phyloP scores from a whole-genome alignment of 257 asterid species.

The Striga asiatica region DNA sequence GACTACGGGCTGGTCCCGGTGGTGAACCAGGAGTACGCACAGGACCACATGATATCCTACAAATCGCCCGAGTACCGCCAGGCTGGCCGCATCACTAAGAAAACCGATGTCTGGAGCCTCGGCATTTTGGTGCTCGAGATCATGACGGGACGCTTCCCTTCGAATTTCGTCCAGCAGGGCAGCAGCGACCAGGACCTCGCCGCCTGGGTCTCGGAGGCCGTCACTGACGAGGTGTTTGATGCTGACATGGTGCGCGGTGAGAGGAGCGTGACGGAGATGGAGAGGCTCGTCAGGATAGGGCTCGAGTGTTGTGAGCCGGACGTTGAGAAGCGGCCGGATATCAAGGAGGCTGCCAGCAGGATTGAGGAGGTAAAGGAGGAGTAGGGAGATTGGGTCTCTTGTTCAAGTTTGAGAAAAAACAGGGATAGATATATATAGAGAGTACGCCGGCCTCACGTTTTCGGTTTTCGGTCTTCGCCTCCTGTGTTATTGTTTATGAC shows the following conservation, averaged over 20 bases:
- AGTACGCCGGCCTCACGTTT: background rate
- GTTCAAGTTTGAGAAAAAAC: too few species aligned
- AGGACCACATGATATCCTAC: conserved; percentile 69
- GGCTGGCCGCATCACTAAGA: conserved; percentile 51
- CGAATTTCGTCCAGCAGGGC: conserved; percentile 57
- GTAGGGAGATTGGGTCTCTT: background rate
- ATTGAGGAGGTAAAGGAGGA: conserved; percentile 56
- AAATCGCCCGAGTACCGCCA: conserved; percentile 63
- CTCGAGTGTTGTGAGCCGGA: conserved; percentile 47
- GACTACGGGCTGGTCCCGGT: conserved; percentile 83
- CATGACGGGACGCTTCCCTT: conserved; percentile 59
- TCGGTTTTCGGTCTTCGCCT: background rate
- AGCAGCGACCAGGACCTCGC: conserved; percentile 13
- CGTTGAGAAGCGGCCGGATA: conserved; percentile 52
- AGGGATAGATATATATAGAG: too few species aligned
- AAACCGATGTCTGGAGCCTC: conserved; percentile 79
- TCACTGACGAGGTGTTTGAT: conserved; percentile 32
- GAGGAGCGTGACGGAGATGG: conserved; percentile 45
- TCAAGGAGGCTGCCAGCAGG: conserved; percentile 42
- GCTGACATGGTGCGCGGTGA: conserved; percentile 34
- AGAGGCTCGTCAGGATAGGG: conserved; percentile 55
- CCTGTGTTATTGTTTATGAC: background rate
- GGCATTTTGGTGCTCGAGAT: conserved; percentile 69
- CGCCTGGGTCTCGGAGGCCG: background rate
- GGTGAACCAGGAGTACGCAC: conserved; percentile 67